Evolutionary conservation across 495 filamentous ascomycete species (phyloP), one percentile per base, ranked within the genome.

Genomic region (Penicillium salamii): DNA sequence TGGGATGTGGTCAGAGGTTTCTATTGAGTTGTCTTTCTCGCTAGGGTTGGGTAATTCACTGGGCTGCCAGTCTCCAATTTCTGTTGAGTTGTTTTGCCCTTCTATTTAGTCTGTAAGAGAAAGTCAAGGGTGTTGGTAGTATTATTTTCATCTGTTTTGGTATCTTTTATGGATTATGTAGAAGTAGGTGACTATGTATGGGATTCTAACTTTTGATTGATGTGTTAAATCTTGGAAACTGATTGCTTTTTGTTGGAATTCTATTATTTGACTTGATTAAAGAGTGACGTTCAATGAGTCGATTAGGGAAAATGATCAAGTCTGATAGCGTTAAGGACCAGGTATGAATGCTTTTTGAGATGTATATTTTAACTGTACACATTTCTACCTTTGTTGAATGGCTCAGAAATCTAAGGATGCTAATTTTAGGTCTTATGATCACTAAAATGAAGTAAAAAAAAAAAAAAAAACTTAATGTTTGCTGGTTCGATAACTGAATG

Each of bases 311-410:
- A 29, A 1, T 36, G 8, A 42, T 49, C 37, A 49, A 14, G 17
- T 18, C 37, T 49, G 28, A 41, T 20, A 37, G 8, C 35, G 37
- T 49, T 49, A 13, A 49, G 26, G 37, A 37, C n/a, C 12, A 41
- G 28, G 33, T 12, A 49, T 34, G n/a, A 41, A 41, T 17, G 9
- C 24, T 34, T 21, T 2, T 15, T 21, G 5, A 35, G 15, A 41
- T 32, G 41, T 35, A 41, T 49, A 41, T 49, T 38, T 35, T 12
- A 42, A 49, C 19, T 19, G n/a, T 4, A 42, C 13, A 35, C 19
- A 33, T 26, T 18, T 49, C 37, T 49, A 41, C n/a, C 37, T 33
- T 49, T 36, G 46, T 33, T 41, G 15, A 33, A 41, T 2, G 26
- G 3, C 28, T 49, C 37, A 20, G 17, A 26, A 49, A 41, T 14